Percentiles rank a stretch among this genome's conserved stretches.
phyloP scores from a whole-genome alignment of 371 early-diverging fungal genomes.

The Mortierella sp. region DNA sequence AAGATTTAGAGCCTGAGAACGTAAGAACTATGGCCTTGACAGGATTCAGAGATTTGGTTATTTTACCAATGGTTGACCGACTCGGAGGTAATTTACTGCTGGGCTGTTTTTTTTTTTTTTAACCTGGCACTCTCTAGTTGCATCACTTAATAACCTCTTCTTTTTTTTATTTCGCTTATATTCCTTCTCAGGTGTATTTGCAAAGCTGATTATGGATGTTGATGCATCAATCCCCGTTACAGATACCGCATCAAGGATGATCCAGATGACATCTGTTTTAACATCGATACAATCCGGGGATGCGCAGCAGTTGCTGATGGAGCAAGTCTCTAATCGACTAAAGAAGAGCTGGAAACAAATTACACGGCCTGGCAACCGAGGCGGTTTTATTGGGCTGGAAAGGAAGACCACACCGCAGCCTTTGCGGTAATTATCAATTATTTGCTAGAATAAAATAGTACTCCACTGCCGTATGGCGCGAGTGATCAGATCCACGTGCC shows the following conservation, averaged over 20 bases:
- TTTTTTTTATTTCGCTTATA: background rate
- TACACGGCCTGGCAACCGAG: conserved; percentile 70
- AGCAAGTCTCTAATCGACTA: conserved; percentile 66
- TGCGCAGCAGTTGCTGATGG: conserved; percentile 68
- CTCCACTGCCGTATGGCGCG: background rate
- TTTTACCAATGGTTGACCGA: conserved; percentile 74
- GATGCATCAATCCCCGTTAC: conserved; percentile 76
- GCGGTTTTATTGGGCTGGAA: conserved; percentile 70
- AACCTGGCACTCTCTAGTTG: background rate
- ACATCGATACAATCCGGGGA: conserved; percentile 67
- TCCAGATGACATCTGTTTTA: conserved; percentile 83
- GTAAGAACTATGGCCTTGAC: conserved; percentile 76
- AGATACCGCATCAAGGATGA: conserved; percentile 79
- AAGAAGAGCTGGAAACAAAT: conserved; percentile 75
- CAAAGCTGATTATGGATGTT: conserved; percentile 75
- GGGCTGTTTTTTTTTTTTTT: background rate
- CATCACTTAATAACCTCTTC: background rate
- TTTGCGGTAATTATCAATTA: background rate
- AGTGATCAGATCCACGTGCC: background rate
- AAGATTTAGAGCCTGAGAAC: conserved; percentile 58
- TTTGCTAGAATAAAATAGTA: background rate
- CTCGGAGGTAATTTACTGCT: conserved; percentile 69
- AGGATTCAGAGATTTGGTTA: conserved; percentile 79
- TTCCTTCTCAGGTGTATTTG: conserved; percentile 67
- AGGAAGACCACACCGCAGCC: conserved; percentile 24